Base-by-base conservation (phyloP, 495 filamentous ascomycete species). In the Talaromyces nanjingensis region DNA sequence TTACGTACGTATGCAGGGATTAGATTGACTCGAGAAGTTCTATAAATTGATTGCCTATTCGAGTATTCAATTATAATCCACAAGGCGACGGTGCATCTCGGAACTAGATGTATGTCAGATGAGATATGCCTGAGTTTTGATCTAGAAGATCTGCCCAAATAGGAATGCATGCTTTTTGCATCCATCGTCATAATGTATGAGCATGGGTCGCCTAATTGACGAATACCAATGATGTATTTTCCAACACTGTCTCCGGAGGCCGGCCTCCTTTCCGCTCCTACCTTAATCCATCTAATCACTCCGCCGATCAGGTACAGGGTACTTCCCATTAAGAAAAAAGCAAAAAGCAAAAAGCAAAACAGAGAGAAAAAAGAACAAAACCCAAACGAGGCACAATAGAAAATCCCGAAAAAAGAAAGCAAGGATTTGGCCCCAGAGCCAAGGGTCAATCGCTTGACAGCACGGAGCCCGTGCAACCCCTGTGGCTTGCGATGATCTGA, bases 401-500 rank as follows among this genome's bases (percentile, higher is more conserved):
- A 47, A 18, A 8, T 47, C 3, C 42, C 42, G 42, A 47, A n/a
- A 47, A 8, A 20, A 20, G 18, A 49, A 49, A 49, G 45, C 6
- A 22, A 18, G 6, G 6, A 49, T 20, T 9, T 22, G 7, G 45
- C 45, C 18, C 18, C 18, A 3, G 14, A 45, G 39, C 39, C 39
- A 45, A 45, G 45, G 45, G 6, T 49, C 20, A 56, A 56, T 56
- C 11, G 53, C 54, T 22, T 55, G 24, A 37, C 29, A 9, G 29
- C 31, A 59, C 3, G 27, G 22, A 59, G 56, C 56, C 56, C 56
- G 56, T 59, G 56, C 56, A 59, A 59, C 16, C 56, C 31, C 18
- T 59, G 31, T 59, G 56, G 53, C 18, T 59, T 37, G 56, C 14
- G 56, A 37, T 29, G 52, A 59, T 59, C 56, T 33, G 56, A 59